Percentiles rank a stretch among this genome's conserved stretches.
These are phyloP conservation scores for Sicyos baderoa DNA, from an alignment of 306 rosid genomes.

Conservation along the genomic window DNA sequence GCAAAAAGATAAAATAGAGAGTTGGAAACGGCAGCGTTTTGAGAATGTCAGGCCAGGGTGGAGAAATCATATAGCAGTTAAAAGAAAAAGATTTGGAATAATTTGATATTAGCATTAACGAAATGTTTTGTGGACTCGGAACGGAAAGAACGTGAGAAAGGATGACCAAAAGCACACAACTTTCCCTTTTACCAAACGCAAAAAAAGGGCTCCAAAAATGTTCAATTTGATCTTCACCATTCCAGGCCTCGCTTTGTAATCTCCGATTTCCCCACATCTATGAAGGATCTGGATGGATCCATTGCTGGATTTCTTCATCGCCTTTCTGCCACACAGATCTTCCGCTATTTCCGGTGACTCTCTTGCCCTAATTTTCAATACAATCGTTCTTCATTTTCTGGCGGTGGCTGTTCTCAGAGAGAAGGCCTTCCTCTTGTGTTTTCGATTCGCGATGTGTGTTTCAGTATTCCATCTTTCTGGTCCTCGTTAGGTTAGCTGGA, in stretches of 20 bases:
- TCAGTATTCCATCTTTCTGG: background rate
- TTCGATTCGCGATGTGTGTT: background rate
- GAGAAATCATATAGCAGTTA: background rate
- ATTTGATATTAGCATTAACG: background rate
- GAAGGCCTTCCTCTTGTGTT: background rate
- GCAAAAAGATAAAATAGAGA: background rate
- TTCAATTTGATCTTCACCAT: constrained; percentile 2
- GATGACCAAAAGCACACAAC: constrained; percentile 13
- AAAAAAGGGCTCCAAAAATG: background rate
- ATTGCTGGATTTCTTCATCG: background rate
- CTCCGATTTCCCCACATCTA: background rate
- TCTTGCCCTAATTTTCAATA: background rate
- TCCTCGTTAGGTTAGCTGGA: constrained; percentile 15
- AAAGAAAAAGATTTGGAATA: background rate
- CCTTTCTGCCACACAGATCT: background rate
- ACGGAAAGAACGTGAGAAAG: constrained; percentile 22
- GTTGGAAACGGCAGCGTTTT: background rate
- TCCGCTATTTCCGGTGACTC: background rate
- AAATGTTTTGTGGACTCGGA: too few relatives aligned
- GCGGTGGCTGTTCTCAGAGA: background rate
- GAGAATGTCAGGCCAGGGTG: background rate
- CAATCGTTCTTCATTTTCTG: too few relatives aligned
- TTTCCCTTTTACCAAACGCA: constrained; percentile 15
- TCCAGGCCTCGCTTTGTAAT: background rate
- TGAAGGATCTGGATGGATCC: constrained; percentile 17